Conservation (phyloP, 148 eudicot genomes). For the Persicaria tinctoria region DNA sequence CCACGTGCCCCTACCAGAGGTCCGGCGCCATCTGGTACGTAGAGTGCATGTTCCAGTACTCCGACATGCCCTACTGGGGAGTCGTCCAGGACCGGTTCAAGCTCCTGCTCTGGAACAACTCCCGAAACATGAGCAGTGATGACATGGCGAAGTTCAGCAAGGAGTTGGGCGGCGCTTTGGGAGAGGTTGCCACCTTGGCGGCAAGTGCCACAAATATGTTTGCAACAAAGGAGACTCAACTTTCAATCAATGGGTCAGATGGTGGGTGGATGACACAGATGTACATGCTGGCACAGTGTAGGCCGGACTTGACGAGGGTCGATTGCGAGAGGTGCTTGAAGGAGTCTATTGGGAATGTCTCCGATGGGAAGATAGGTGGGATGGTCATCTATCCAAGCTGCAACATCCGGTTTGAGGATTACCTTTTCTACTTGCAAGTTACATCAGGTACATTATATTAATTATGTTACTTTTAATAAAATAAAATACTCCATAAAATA, state of each 20-base stretch:
- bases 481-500: too few relatives aligned
- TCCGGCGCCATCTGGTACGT: constrained; percentile 6
- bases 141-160: not conserved
- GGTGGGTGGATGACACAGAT: not conserved
- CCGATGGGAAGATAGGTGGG: not conserved
- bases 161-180: not conserved
- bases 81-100: not conserved
- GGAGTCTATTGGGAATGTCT: constrained; percentile 4
- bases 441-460: not conserved
- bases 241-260: not conserved
- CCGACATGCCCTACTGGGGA: not conserved
- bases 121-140: not conserved
- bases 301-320: not conserved
- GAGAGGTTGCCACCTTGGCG: not conserved
- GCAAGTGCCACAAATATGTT: not conserved
- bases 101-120: not conserved
- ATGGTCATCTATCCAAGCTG: not conserved
- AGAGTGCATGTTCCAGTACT: constrained; percentile 11
- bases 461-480: too few relatives aligned
- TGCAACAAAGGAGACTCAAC: constrained; percentile 3
- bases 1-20: not conserved
- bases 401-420: not conserved
- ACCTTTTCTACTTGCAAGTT: not conserved
- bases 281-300: constrained; percentile 6
- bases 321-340: not conserved